Evolutionary conservation across 768 basidiomycete species (phyloP).

Genomic region (Xerocomellus amylosporus): DNA sequence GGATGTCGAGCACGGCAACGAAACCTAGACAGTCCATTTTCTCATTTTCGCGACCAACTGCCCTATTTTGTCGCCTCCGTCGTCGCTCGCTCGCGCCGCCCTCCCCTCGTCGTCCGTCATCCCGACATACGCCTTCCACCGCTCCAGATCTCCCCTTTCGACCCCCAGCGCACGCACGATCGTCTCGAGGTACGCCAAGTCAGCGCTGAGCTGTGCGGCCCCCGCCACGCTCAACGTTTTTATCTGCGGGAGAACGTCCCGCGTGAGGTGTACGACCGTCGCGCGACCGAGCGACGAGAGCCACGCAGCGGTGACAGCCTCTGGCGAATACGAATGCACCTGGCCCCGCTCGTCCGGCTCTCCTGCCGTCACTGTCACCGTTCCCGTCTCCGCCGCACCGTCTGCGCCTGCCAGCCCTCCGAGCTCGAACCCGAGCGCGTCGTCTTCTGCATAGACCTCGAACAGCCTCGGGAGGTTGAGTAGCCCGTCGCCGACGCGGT

Average conservation of each 20-base stretch:
- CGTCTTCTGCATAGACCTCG: slow-evolving; percentile 91
- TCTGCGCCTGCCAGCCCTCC: slow-evolving; percentile 76
- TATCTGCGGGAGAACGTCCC: slow-evolving; percentile 69
- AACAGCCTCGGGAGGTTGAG: slow-evolving; percentile 91
- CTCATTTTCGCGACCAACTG: slow-evolving; percentile 32
- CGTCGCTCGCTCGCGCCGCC: slow-evolving; percentile 16
- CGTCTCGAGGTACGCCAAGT: slow-evolving; percentile 87
- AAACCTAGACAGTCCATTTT: slow-evolving; percentile 23
- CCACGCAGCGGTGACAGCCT: slow-evolving; percentile 87
- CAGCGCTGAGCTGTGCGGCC: slow-evolving; percentile 79
- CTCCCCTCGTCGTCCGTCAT: slow-evolving; percentile 50
- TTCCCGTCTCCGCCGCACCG: slow-evolving; percentile 29
- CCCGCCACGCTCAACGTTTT: slow-evolving; percentile 59
- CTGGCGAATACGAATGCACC: slow-evolving; percentile 53
- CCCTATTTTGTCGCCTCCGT: slow-evolving; percentile 18
- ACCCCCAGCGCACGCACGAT: slow-evolving; percentile 90
- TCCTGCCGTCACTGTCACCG: slow-evolving; percentile 22
- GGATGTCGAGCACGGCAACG: not conserved
- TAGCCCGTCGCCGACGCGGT: slow-evolving; percentile 89
- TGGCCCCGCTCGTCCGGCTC: not conserved
- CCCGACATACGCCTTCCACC: slow-evolving; percentile 72
- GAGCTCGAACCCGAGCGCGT: slow-evolving; percentile 84
- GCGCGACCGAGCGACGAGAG: slow-evolving; percentile 85
- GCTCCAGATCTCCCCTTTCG: slow-evolving; percentile 73
- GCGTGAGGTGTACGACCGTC: slow-evolving; percentile 71